Evolutionary conservation across 345 rosid genomes (phyloP).

Genomic region (Eucalyptus dawsonii): DNA sequence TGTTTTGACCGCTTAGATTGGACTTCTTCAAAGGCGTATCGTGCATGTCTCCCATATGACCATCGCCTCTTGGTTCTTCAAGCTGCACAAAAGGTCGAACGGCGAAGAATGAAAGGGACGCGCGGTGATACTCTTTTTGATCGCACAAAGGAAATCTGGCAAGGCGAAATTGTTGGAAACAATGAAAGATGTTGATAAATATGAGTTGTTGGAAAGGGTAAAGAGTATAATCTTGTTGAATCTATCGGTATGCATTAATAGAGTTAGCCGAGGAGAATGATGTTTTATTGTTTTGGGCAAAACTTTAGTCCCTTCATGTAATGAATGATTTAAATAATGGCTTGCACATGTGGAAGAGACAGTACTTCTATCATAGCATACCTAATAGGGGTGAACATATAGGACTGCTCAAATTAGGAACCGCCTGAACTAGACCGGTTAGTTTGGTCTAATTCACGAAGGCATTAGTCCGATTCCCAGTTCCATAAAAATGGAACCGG

Average conservation of each 20-base stretch:
- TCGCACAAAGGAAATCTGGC: not conserved
- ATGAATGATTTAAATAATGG: not conserved
- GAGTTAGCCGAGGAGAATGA: not conserved
- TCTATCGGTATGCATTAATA: no score
- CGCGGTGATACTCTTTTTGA: not conserved
- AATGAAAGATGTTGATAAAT: not conserved
- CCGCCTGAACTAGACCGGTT: fast-evolving
- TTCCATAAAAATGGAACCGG: no score
- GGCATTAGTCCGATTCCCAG: fast-evolving
- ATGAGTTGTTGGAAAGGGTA: not conserved
- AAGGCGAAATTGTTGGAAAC: not conserved
- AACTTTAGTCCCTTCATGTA: not conserved
- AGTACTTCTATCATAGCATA: not conserved
- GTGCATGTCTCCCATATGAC: not conserved
- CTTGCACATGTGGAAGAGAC: not conserved
- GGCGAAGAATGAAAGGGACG: not conserved
- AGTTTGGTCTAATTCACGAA: fast-evolving
- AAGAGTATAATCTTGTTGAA: not conserved
- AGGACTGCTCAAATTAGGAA: fast-evolving
- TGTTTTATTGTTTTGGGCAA: not conserved
- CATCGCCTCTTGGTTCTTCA: not conserved
- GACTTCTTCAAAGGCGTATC: not conserved
- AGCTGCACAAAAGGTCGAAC: not conserved
- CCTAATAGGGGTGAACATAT: not conserved
- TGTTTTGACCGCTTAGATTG: not conserved